Conservation (phyloP, 768 basidiomycete species). For the Lactifluus echinatus region DNA sequence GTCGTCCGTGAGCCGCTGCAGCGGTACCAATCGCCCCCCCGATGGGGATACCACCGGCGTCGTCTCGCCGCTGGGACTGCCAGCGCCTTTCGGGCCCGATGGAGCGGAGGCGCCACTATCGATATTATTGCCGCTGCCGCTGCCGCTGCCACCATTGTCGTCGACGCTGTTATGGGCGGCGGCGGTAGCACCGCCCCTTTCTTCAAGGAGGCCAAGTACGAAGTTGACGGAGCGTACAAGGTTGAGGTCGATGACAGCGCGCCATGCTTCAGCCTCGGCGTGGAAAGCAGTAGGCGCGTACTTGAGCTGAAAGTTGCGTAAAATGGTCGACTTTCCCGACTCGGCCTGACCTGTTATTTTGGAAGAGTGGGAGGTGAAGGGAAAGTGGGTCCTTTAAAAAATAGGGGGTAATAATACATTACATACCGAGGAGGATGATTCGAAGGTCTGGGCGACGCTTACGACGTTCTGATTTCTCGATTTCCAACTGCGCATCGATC, state of each 20-base stretch:
- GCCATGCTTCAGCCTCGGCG: slow-evolving; percentile 51
- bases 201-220: slow-evolving; percentile 34
- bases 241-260: slow-evolving; percentile 60
- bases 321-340: slow-evolving; percentile 57
- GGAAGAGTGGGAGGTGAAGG: not conserved
- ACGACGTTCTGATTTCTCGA: slow-evolving; percentile 36
- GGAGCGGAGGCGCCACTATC: slow-evolving; percentile 21
- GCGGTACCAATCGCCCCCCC: slow-evolving; percentile 11
- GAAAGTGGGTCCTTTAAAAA: not conserved
- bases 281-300: slow-evolving; percentile 52
- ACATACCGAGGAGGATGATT: slow-evolving; percentile 50
- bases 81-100: not conserved
- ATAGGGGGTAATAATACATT: not conserved
- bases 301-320: slow-evolving; percentile 58
- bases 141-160: slow-evolving; percentile 11
- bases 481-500: slow-evolving; percentile 45
- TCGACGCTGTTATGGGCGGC: too few species aligned
- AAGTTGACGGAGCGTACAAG: slow-evolving; percentile 47
- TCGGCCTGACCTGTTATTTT: slow-evolving; percentile 51
- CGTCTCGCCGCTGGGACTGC: slow-evolving; percentile 14
- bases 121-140: not conserved
- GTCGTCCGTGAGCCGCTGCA: slow-evolving; percentile 23
- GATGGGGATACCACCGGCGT: not conserved
- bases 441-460: slow-evolving; percentile 36
- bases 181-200: not conserved